Conservation (phyloP, 352 stramenopile genomes). For the Aphanomyces astaci region DNA sequence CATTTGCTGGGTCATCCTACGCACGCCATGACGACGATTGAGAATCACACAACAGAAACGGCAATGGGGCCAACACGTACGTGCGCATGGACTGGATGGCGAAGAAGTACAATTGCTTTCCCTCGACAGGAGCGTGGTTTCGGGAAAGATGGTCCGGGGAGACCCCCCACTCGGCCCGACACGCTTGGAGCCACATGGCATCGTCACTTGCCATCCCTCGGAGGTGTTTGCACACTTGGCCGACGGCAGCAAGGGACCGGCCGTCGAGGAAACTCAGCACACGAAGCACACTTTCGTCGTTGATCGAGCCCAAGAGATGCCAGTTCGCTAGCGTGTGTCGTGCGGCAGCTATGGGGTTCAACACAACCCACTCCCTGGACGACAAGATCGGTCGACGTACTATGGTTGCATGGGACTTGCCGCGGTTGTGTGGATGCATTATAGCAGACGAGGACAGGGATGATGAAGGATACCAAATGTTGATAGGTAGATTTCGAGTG, state of each 20-base stretch:
- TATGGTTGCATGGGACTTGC: too few species aligned
- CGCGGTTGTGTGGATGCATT: too few species aligned
- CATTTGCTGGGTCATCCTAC: conserved; percentile 16
- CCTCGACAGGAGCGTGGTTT: background rate
- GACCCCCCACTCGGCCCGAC: conserved; percentile 15
- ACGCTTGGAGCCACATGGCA: conserved; percentile 11
- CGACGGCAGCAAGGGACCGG: background rate
- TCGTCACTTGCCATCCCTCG: conserved; percentile 3
- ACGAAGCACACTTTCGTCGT: conserved; percentile 61
- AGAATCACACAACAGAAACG: background rate
- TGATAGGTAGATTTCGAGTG: too few species aligned
- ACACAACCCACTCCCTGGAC: background rate
- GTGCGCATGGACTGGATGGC: background rate
- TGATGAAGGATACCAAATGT: too few species aligned
- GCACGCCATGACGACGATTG: too few species aligned
- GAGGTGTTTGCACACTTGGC: conserved; percentile 15
- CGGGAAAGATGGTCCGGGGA: background rate
- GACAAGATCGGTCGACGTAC: too few species aligned
- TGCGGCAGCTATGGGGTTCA: background rate
- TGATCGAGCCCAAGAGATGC: conserved; percentile 11
- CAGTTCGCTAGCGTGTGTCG: conserved; percentile 5
- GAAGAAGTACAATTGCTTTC: conserved; percentile 16
- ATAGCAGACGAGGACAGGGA: too few species aligned
- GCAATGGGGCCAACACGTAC: background rate
- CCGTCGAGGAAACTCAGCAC: conserved; percentile 78